Conservation (phyloP, 2,329 filamentous ascomycete genomes). For the Kalmusia sp. region DNA sequence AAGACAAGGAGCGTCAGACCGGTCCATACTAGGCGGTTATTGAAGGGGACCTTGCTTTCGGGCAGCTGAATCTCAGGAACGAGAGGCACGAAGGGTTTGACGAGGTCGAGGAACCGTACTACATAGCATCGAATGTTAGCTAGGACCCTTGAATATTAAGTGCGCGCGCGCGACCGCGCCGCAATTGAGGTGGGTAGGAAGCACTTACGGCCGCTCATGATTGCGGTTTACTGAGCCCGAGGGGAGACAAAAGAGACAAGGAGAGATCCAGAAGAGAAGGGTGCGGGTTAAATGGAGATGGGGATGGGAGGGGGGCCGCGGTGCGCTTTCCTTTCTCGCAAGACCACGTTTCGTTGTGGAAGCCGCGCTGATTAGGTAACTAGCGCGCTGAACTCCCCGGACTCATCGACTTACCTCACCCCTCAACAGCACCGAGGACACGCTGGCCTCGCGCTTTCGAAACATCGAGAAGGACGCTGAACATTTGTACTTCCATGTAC, state of each 20-base stretch:
- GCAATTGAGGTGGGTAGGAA: conserved; percentile 34
- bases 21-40: conserved; percentile 72
- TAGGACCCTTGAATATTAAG: conserved; percentile 13
- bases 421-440: conserved; percentile 22
- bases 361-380: too few relatives aligned
- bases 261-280: conserved; percentile 35
- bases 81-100: conserved; percentile 99
- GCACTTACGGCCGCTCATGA: conserved; percentile 66
- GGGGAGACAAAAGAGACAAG: conserved; percentile 43
- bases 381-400: too few relatives aligned
- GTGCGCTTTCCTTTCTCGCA: conserved; percentile 33
- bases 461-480: conserved; percentile 6
- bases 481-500: neutral
- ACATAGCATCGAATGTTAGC: conserved; percentile 32
- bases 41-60: conserved; percentile 98
- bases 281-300: conserved; percentile 27
- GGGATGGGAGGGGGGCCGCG: conserved; percentile 41
- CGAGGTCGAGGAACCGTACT: conserved; percentile 99
- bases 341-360: conserved; percentile 36
- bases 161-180: conserved; percentile 15
- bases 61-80: conserved; percentile 88
- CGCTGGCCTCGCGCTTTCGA: conserved; percentile 18
- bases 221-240: conserved; percentile 50
- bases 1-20: conserved; percentile 88
- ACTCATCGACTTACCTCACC: conserved; percentile 11